phyloP scores from a whole-genome alignment of 2,329 filamentous ascomycete species.

The Fonsecaea monophora region DNA sequence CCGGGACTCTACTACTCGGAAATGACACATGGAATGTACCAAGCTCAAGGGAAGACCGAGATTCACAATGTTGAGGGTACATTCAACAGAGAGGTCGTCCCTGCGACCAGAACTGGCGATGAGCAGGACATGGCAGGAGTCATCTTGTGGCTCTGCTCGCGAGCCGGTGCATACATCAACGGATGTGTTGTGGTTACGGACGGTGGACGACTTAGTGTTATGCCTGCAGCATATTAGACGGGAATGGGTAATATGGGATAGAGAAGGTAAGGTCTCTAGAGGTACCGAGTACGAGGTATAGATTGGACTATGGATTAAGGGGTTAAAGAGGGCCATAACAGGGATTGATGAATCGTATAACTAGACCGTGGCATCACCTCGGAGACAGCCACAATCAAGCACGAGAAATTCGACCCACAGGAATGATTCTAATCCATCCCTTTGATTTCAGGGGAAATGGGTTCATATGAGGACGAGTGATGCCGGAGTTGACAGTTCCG shows the following conservation, averaged over 20 bases:
- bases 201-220: constrained; percentile 65
- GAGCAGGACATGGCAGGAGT: constrained; percentile 69
- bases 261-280: constrained; percentile 12
- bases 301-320: background rate
- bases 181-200: constrained; percentile 68
- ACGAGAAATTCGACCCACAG: background rate
- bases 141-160: constrained; percentile 69
- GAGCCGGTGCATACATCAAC: constrained; percentile 71
- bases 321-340: background rate
- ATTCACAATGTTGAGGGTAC: constrained; percentile 49
- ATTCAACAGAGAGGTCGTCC: constrained; percentile 56
- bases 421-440: background rate
- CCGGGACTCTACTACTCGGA: constrained; percentile 66
- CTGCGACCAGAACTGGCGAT: constrained; percentile 65
- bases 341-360: background rate
- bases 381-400: background rate
- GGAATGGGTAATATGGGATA: background rate
- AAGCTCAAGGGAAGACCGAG: constrained; percentile 47
- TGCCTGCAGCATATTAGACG: constrained; percentile 61
- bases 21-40: constrained; percentile 61
- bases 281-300: background rate
- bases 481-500: constrained; percentile 18
- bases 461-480: background rate
- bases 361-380: background rate
- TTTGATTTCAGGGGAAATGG: background rate